Percentiles rank a stretch among this genome's conserved stretches.
These are phyloP conservation scores for Nitzschia palea DNA, from an alignment of 108 stramenopile genomes.

Conservation along the genomic window DNA sequence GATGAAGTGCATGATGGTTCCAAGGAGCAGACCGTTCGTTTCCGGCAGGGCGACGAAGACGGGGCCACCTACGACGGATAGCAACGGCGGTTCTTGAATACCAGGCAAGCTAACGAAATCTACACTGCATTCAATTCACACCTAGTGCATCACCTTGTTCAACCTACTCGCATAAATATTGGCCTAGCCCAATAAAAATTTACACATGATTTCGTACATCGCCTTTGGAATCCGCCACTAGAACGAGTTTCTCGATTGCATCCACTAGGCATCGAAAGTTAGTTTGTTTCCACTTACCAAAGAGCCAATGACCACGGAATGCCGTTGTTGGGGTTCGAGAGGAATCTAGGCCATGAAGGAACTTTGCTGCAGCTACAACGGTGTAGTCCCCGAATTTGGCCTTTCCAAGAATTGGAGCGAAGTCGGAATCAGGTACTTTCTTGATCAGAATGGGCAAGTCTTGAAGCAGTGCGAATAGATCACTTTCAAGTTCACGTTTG, in stretches of 20 bases:
- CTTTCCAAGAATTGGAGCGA: slow-evolving; percentile 32
- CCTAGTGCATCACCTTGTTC: too few species aligned
- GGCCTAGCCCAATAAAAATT: too few species aligned
- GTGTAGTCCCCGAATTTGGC: slow-evolving; percentile 53
- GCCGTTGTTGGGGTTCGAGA: slow-evolving; percentile 46
- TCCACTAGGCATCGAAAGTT: slow-evolving; percentile 32
- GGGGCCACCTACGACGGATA: too few species aligned
- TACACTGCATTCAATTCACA: too few species aligned
- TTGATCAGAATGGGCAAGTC: slow-evolving; percentile 36
- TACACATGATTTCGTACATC: too few species aligned
- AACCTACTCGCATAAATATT: too few species aligned
- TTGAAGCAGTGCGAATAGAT: slow-evolving; percentile 39
- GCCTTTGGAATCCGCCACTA: too few species aligned
- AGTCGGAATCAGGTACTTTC: slow-evolving; percentile 9
- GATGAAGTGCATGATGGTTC: not conserved
- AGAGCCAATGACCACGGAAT: slow-evolving; percentile 60
- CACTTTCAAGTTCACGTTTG: slow-evolving; percentile 42
- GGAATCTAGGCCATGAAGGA: slow-evolving; percentile 78
- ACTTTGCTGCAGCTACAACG: slow-evolving; percentile 64
- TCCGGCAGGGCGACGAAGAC: not conserved
- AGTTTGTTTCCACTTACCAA: slow-evolving; percentile 58
- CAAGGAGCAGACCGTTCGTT: slow-evolving; percentile 1
- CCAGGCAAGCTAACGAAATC: too few species aligned
- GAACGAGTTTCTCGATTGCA: slow-evolving; percentile 10
- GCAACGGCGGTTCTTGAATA: too few species aligned